phyloP scores from a whole-genome alignment of 2,329 filamentous ascomycete genomes.

The Coniosporium tulheliwenetii region DNA sequence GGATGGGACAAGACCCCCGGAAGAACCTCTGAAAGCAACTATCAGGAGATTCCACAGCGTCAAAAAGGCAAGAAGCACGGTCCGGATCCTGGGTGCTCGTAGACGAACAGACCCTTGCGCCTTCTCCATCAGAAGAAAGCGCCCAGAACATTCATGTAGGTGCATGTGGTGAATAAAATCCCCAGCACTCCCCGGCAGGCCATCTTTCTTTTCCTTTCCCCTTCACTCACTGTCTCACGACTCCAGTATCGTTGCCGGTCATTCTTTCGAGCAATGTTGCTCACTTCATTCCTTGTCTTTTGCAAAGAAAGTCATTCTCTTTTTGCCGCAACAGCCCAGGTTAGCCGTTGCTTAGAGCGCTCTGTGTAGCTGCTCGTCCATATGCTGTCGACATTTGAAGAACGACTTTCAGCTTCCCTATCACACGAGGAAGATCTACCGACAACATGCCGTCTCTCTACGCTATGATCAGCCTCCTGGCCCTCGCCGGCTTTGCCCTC shows the following conservation, averaged over 20 bases:
- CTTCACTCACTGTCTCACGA: neutral
- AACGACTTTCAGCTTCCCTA: neutral
- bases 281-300: conserved; percentile 21
- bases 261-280: conserved; percentile 21
- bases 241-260: conserved; percentile 1
- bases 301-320: conserved; percentile 19
- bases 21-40: too few relatives aligned
- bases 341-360: conserved; percentile 22
- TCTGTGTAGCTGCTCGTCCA: conserved; percentile 19
- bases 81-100: too few relatives aligned
- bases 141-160: too few relatives aligned
- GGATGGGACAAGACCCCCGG: too few relatives aligned
- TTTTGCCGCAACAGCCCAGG: conserved; percentile 24
- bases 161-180: too few relatives aligned
- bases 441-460: conserved; percentile 18
- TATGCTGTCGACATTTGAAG: too few relatives aligned
- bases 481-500: conserved; percentile 22
- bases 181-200: too few relatives aligned
- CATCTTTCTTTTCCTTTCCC: neutral
- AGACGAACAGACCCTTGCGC: too few relatives aligned
- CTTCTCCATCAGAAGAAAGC: too few relatives aligned
- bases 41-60: too few relatives aligned
- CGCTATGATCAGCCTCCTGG: conserved; percentile 25
- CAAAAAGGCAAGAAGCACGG: too few relatives aligned
- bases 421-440: too few relatives aligned